Evolutionary conservation across 768 basidiomycete species (phyloP).

Genomic region (Lepiota venenata): DNA sequence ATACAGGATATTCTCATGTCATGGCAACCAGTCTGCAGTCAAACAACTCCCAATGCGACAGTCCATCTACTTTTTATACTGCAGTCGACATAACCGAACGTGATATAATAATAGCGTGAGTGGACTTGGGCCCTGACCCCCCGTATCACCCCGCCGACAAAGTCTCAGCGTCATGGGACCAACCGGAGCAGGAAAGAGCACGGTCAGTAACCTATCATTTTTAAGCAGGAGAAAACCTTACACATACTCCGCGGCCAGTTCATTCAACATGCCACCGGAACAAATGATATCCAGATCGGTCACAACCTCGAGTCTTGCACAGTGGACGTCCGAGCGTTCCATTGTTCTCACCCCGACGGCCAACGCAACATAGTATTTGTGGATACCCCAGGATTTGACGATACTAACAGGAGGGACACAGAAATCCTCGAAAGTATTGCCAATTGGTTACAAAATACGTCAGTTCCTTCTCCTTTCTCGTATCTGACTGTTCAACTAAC

Average conservation of each 20-base stretch:
- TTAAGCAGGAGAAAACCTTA: background rate
- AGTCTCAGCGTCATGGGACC: constrained; percentile 20
- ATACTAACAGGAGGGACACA: constrained; percentile 11
- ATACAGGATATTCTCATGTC: no score
- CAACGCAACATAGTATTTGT: constrained; percentile 5
- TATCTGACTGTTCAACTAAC: background rate
- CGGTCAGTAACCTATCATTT: constrained; percentile 1
- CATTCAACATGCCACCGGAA: constrained; percentile 1
- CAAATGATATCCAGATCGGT: background rate
- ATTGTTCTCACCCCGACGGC: background rate
- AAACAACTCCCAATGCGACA: no score
- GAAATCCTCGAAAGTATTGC: constrained; percentile 10
- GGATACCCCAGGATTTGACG: constrained; percentile 16
- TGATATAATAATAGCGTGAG: constrained; percentile 10
- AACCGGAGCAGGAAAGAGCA: constrained; percentile 22
- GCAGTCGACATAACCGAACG: no score
- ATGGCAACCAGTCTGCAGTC: no score
- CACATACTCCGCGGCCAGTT: background rate
- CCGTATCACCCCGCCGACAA: background rate
- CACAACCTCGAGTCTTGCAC: constrained; percentile 10
- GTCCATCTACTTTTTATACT: no score
- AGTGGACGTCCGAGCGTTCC: background rate
- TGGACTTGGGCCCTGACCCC: background rate
- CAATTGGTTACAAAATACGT: constrained; percentile 10
- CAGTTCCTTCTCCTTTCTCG: background rate